Evolutionary conservation across 345 rosid species (phyloP).

Genomic region (Balakata baccata): DNA sequence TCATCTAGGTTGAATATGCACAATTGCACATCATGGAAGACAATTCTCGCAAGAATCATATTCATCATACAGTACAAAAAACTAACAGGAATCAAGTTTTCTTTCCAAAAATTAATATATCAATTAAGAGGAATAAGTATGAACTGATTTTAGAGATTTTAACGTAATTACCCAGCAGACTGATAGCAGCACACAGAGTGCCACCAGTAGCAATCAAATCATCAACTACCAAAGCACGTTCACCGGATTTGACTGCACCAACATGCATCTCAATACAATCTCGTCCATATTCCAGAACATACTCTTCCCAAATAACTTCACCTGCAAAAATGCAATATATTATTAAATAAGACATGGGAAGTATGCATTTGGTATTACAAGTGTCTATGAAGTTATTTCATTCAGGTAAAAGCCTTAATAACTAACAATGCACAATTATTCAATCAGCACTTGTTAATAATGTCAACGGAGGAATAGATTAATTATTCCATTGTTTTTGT

Average conservation of each 20-base stretch:
- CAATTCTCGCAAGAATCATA: too few species aligned
- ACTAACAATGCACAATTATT: not conserved
- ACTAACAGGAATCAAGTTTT: not conserved
- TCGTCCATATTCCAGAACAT: slow-evolving; percentile 76
- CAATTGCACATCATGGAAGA: too few species aligned
- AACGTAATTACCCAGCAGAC: slow-evolving; percentile 56
- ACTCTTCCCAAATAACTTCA: slow-evolving; percentile 78
- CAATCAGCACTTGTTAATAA: not conserved
- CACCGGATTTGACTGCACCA: slow-evolving; percentile 75
- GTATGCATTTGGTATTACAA: not conserved
- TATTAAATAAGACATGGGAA: not conserved
- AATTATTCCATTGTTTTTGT: not conserved
- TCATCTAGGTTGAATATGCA: too few species aligned
- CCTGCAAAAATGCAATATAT: slow-evolving; percentile 39
- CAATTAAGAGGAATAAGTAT: not conserved
- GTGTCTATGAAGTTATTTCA: not conserved
- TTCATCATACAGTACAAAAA: not conserved
- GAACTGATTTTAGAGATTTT: not conserved
- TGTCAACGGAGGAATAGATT: not conserved
- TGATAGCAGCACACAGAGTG: slow-evolving; percentile 92
- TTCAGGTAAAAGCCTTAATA: too few species aligned
- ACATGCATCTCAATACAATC: slow-evolving; percentile 93
- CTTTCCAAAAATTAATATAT: not conserved
- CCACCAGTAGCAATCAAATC: slow-evolving; percentile 96
- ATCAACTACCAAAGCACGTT: slow-evolving; percentile 82